Evolutionary conservation across 805 yeast species (phyloP), one percentile per base, ranked within the genome.

Genomic region (Torulaspora quercuum): DNA sequence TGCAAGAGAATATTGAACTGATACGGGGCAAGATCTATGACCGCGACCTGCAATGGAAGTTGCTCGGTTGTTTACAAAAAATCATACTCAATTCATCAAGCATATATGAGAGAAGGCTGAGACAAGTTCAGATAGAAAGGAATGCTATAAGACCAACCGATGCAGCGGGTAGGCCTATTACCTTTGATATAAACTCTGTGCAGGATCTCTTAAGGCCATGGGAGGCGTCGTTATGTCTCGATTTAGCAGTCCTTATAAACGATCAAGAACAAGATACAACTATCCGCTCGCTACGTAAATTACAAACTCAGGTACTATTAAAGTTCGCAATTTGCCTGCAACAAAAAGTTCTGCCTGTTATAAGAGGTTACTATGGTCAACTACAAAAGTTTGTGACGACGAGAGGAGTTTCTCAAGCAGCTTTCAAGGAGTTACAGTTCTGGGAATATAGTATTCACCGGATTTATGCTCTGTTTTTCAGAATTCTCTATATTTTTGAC

Each of bases 401-500:
- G 7, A 41, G 41, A 24, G 39, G 47, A 3, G 24, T 31, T 12
- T 39, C 36, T 8, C 19, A 38, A n/a, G 48, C 41, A 20, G 42
- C 53, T 0, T 29, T 66, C 7, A 57, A 57, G 23, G 55, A 61
- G 13, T 31, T 68, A 2, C 68, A 70, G 3, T 46, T 53, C 32
- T 61, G 67, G 62, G 50, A 59, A n/a, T 64, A 58, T 40, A 53
- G 74, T 0, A 48, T 73, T 25, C 82, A 77, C 46, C 61, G 72
- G 39, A 57, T 74, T 3, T 65, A 74, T 39, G 63, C 73, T 8
- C 40, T 53, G 12, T 33, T 55, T 3, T 37, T 56, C 6, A 44
- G 57, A 23, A 38, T 45, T 7, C 37, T 48, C 17, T 41, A 46
- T 22, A 22, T 53, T 5, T 22, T 46, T 2, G 41, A 46, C 19